Evolutionary conservation across 805 yeast species (phyloP), one percentile per base, ranked within the genome.

Genomic region (Grigorovia yakushimaensis): DNA sequence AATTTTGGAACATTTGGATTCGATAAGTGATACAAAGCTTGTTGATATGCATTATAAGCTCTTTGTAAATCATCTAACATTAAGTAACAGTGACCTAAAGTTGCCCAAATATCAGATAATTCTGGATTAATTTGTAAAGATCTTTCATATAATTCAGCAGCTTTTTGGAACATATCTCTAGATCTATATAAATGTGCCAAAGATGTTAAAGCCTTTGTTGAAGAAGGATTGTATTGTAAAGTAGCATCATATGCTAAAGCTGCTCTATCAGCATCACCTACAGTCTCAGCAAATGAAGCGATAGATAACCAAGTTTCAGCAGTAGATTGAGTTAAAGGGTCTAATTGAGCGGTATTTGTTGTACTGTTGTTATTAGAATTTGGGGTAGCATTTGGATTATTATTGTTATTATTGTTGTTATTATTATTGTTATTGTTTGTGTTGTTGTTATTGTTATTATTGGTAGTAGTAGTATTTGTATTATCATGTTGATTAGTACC

Each of bases 81-180:
- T 56, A 93, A 71, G 63, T 88, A 93, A 70, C 98, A 93, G 68
- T 93, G 98, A 46, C 98, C 96, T 57, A 89, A 71, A 15, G 91
- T 76, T 0, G 98, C 97, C 98, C 98, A 93, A 36, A 94, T 87
- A 57, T 91, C 98, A 49, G 97, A 96, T 57, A 88, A 82, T 61
- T 86, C 91, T 19, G 88, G 91, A 58, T 82, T 80, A 46, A 84
- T 74, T 47, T 83, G 77, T 47, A 93, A 69, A 5, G 96, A 94
- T 55, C 88, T 77, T 66, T 91, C 94, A 68, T 88, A 91, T 52
- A 88, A 76, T 64, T 93, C 98, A 13, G 96, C 94, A 15, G 98
- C 98, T 64, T 88, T 87, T 54, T 87, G 84, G 59, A 88, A 93
- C 65, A 86, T 85, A 64, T 91, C 97, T 51, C 89, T 74, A 18